Evolutionary conservation across 2,329 filamentous ascomycete genomes (phyloP).

Genomic region (Botrytis porri): DNA sequence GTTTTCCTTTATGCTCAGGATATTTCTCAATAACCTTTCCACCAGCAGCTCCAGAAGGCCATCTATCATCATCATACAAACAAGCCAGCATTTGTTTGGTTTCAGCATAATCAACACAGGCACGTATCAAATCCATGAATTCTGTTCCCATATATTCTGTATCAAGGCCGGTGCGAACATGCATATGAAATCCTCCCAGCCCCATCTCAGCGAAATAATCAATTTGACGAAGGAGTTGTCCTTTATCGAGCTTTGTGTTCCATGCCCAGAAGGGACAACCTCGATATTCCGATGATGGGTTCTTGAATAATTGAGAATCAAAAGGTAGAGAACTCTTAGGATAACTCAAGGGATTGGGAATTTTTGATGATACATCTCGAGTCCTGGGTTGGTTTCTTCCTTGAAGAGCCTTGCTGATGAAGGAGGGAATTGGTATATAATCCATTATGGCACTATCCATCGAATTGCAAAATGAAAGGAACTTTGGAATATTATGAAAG

Average conservation of each 20-base stretch:
- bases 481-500: neutral
- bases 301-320: constrained; percentile 33
- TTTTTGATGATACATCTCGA: constrained; percentile 12
- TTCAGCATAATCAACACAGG: constrained; percentile 38
- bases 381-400: neutral
- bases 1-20: constrained; percentile 35
- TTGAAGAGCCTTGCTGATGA: constrained; percentile 7
- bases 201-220: constrained; percentile 38
- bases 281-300: constrained; percentile 37
- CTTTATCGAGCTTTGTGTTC: constrained; percentile 36
- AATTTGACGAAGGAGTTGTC: constrained; percentile 36
- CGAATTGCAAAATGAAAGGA: neutral
- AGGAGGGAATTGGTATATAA: neutral
- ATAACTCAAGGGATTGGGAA: constrained; percentile 35
- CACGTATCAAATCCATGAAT: constrained; percentile 36
- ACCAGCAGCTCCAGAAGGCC: constrained; percentile 37
- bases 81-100: constrained; percentile 38
- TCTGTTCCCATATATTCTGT: constrained; percentile 39
- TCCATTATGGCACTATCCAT: constrained; percentile 1
- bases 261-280: constrained; percentile 38
- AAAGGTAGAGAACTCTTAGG: constrained; percentile 34
- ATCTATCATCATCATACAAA: constrained; percentile 39
- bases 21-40: constrained; percentile 34
- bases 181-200: constrained; percentile 39
- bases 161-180: constrained; percentile 37